Conservation (phyloP, 2,329 filamentous ascomycete species). For the Fusarium pseudograminearum region DNA sequence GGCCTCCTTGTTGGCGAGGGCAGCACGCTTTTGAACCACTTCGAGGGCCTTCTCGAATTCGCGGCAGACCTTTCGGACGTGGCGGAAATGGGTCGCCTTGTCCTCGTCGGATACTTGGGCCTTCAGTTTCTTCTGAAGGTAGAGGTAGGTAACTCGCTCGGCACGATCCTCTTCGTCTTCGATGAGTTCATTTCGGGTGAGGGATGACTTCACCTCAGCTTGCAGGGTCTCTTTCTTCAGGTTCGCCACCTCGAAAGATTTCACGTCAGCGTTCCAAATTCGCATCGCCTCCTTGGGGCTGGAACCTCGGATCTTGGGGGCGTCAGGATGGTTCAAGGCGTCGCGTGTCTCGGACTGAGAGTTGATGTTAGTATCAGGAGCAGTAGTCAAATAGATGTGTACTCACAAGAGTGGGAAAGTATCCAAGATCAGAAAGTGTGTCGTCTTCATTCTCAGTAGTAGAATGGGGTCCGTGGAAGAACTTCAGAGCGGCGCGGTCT, state of each 20-base stretch:
- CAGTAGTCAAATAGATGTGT: background rate
- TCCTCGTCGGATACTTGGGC: background rate
- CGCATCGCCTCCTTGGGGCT: background rate
- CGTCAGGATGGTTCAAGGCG: background rate
- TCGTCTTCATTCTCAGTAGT: background rate
- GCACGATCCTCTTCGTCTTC: slow-evolving; percentile 10
- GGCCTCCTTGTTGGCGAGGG: slow-evolving; percentile 4
- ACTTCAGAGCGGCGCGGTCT: background rate
- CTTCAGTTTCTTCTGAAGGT: background rate
- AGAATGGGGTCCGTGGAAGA: background rate
- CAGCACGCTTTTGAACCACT: background rate
- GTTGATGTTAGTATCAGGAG: background rate
- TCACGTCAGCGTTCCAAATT: background rate
- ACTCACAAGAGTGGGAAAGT: slow-evolving; percentile 5
- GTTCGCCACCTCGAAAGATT: background rate
- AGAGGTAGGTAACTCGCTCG: background rate
- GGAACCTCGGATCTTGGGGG: background rate
- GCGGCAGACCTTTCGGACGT: slow-evolving; percentile 8
- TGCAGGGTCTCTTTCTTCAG: background rate
- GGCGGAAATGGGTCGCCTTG: background rate
- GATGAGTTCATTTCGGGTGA: slow-evolving; percentile 11
- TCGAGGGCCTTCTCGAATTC: background rate
- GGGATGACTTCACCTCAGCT: background rate
- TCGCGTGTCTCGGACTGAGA: background rate
- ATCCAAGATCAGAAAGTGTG: background rate